Conservation (phyloP, 1,284 basidiomycete genomes). For the Megacollybia platyphylla region DNA sequence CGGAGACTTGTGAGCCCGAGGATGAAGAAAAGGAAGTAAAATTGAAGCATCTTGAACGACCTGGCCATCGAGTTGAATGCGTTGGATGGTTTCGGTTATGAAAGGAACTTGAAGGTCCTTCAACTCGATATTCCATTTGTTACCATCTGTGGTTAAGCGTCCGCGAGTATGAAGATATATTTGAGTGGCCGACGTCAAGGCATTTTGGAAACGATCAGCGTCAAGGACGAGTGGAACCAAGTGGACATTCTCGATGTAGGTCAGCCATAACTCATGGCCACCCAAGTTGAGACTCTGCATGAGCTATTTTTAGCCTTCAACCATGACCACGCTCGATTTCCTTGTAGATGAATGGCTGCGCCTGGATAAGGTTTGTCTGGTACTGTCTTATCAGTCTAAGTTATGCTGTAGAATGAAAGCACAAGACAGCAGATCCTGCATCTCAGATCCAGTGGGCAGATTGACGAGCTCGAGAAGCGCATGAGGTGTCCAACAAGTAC, state of each 20-base stretch:
- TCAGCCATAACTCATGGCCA: constrained; percentile 7
- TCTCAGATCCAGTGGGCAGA: constrained; percentile 31
- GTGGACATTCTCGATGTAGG: constrained; percentile 15
- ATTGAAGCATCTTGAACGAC: constrained; percentile 7
- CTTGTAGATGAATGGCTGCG: constrained; percentile 45
- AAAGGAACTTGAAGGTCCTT: not conserved
- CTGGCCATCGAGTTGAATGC: constrained; percentile 4
- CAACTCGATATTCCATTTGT: constrained; percentile 12
- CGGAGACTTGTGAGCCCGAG: constrained; percentile 4
- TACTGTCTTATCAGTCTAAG: not conserved
- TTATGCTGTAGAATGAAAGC: constrained; percentile 30
- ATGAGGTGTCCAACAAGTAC: constrained; percentile 30
- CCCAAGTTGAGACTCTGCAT: not conserved
- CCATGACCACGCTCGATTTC: constrained; percentile 9
- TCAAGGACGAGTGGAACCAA: constrained; percentile 14
- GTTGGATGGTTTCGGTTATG: constrained; percentile 11
- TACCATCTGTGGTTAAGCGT: constrained; percentile 8
- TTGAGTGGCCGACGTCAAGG: constrained; percentile 10
- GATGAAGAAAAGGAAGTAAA: constrained; percentile 9
- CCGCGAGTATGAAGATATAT: constrained; percentile 17
- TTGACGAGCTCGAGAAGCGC: constrained; percentile 39
- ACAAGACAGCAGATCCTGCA: constrained; percentile 42
- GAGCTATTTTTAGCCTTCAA: not conserved
- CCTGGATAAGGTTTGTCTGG: constrained; percentile 30
- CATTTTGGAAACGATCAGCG: constrained; percentile 10